These are phyloP conservation scores for Aureobasidium sp. DNA, from an alignment of 2,329 filamentous ascomycete genomes.

Conservation along the genomic window DNA sequence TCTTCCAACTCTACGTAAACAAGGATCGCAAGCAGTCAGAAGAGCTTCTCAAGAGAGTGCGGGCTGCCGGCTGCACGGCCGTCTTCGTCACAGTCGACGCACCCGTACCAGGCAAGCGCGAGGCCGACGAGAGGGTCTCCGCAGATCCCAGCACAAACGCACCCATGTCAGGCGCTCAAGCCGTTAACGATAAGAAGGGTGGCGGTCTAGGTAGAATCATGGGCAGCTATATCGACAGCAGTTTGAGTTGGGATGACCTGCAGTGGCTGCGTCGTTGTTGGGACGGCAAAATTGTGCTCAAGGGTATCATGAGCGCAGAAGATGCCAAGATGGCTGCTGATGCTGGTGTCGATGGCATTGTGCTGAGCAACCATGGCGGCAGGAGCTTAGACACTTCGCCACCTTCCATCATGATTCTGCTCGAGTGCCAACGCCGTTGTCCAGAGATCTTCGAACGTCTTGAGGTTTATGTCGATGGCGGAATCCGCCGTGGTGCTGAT, in stretches of 20 bases:
- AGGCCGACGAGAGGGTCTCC: slow-evolving; percentile 39
- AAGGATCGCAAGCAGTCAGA: slow-evolving; percentile 48
- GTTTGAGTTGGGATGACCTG: slow-evolving; percentile 45
- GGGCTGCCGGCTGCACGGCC: slow-evolving; percentile 42
- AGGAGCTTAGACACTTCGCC: slow-evolving; percentile 46
- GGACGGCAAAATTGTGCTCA: slow-evolving; percentile 37
- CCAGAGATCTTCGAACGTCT: slow-evolving; percentile 54
- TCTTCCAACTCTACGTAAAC: slow-evolving; percentile 59
- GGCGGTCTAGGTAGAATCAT: slow-evolving; percentile 50
- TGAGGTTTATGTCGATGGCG: slow-evolving; percentile 60
- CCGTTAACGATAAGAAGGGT: slow-evolving; percentile 48
- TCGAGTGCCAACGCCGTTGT: slow-evolving; percentile 57
- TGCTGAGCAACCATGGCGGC: slow-evolving; percentile 48
- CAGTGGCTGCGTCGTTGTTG: slow-evolving; percentile 37
- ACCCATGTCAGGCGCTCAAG: slow-evolving; percentile 46
- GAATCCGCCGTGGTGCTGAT: slow-evolving; percentile 58
- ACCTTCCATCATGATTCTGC: slow-evolving; percentile 51
- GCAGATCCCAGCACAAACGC: slow-evolving; percentile 43
- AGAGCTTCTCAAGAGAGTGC: slow-evolving; percentile 42
- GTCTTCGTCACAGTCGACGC: slow-evolving; percentile 55
- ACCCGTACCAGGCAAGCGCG: slow-evolving; percentile 51
- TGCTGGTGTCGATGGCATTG: slow-evolving; percentile 39
- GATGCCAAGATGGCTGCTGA: slow-evolving; percentile 38
- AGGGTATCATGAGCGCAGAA: slow-evolving; percentile 36
- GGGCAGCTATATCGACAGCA: slow-evolving; percentile 51